These are phyloP conservation scores for Aspergillus sp. DNA, from an alignment of 2,329 filamentous ascomycete species.

Conservation along the genomic window DNA sequence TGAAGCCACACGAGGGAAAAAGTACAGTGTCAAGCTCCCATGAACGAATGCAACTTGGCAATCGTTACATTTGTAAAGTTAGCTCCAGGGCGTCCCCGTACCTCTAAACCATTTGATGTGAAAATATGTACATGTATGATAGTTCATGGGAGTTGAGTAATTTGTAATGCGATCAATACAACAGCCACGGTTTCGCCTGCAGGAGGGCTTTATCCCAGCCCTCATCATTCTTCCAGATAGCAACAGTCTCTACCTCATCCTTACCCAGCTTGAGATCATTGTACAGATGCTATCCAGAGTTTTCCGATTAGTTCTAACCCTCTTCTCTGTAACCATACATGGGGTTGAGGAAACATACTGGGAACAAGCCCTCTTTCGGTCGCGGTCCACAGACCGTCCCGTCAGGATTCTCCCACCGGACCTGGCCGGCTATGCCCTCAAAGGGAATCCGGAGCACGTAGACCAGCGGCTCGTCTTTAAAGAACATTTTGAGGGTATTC, in stretches of 20 bases:
- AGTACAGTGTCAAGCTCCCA: neutral
- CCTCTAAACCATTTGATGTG: neutral
- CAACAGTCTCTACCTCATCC: conserved; percentile 41
- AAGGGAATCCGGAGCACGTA: conserved; percentile 43
- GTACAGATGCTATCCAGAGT: conserved; percentile 37
- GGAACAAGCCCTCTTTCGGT: conserved; percentile 43
- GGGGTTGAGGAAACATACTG: conserved; percentile 28
- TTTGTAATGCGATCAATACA: conserved; percentile 28
- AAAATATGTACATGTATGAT: conserved; percentile 1
- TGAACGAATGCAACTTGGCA: neutral
- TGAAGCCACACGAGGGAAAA: neutral
- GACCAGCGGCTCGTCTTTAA: conserved; percentile 39
- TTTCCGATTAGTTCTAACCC: neutral
- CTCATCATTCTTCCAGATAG: conserved; percentile 39
- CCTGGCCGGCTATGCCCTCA: conserved; percentile 28
- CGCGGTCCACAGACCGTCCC: conserved; percentile 39
- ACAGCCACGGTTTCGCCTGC: conserved; percentile 39
- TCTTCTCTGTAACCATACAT: neutral
- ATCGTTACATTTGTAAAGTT: neutral
- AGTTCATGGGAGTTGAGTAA: no score
- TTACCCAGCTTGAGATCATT: conserved; percentile 41
- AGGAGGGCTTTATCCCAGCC: conserved; percentile 41
- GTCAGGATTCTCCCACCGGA: conserved; percentile 43
- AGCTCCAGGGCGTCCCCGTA: neutral
- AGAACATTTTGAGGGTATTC: conserved; percentile 43